Base-by-base conservation (phyloP, 495 filamentous ascomycete species). In the Melanomma pulvis-pyrius region DNA sequence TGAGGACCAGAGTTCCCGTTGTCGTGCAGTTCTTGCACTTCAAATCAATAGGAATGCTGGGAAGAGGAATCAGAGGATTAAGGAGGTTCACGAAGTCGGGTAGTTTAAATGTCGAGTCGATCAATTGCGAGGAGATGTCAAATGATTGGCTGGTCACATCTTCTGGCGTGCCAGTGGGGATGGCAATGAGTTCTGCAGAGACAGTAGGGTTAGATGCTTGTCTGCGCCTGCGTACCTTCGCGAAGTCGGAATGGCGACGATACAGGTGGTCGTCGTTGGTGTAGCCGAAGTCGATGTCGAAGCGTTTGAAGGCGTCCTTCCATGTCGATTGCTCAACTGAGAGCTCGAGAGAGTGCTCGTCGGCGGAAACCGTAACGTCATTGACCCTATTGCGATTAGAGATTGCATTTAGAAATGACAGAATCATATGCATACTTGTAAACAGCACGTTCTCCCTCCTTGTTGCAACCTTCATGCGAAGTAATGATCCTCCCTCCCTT, bases 11-110 rank as follows among this genome's bases (percentile, higher is more conserved):
- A 1, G 13, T 30, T 0, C 69, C 69, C 11, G 30, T 50, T 0
- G 65, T 71, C 17, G 58, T 56, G 47, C 69, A 71, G 51, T 68
- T 71, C 26, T 68, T 71, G 51, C 69, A 71, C 1, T 48, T 61
- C 6, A 71, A 19, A 6, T 63, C 54, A 7, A 71, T 17, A 13
- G 68, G 68, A 7, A 65, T 15, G n/a, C 47, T 39, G 3, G 54
- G 53, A 24, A 58, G 39, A 29, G 29, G 15, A 9, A 65, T 26
- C 1, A 60, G 30, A n/a, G 19, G 6, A 13, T 39, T 19, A 12
- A 66, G 4, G 8, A 12, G 21, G 11, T 32, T 48, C 2, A 59
- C 39, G 30, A 63, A 58, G 19, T 29, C 25, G 1, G 32, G 19
- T 0, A 54, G 29, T 3, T 1, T 46, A 57, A 71, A 71, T 11